These are phyloP conservation scores for Gossypioides kirkii DNA, from an alignment of 345 rosid species.

Conservation along the genomic window DNA sequence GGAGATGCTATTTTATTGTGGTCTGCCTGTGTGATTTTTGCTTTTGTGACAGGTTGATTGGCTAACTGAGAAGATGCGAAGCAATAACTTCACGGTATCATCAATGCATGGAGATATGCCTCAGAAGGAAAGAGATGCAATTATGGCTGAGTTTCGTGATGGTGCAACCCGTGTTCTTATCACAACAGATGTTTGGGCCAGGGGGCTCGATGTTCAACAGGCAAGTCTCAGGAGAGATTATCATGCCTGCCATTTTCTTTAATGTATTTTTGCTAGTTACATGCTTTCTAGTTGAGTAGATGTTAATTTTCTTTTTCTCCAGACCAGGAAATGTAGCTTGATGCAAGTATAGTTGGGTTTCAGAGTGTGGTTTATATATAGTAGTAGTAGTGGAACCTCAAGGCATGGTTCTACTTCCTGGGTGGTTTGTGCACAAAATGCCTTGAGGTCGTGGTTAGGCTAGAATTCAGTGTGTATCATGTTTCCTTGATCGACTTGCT, in stretches of 20 bases:
- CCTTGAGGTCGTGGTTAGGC: background rate
- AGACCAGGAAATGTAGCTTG: background rate
- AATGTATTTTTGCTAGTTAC: background rate
- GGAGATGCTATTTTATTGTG: background rate
- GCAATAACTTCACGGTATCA: conserved; percentile 80
- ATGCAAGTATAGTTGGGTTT: background rate
- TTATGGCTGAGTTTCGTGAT: conserved; percentile 75
- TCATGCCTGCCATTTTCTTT: background rate
- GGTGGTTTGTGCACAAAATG: background rate
- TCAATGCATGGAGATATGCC: conserved; percentile 99
- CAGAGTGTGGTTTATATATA: background rate
- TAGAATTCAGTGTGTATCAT: background rate
- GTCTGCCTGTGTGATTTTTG: background rate
- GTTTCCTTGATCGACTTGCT: background rate
- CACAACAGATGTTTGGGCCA: conserved; percentile 99
- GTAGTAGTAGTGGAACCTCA: background rate
- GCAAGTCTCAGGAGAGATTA: conserved; percentile 29
- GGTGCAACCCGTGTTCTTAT: conserved; percentile 89
- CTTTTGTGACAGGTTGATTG: conserved; percentile 72
- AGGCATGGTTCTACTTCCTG: background rate
- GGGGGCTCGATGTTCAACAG: conserved; percentile 96
- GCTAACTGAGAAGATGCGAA: conserved; percentile 95
- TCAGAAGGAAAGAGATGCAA: conserved; percentile 91
- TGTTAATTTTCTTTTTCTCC: background rate
- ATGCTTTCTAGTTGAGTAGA: background rate